Evolutionary conservation across 805 yeast genomes (phyloP).

Genomic region (Sungouiozyma intestinalis): DNA sequence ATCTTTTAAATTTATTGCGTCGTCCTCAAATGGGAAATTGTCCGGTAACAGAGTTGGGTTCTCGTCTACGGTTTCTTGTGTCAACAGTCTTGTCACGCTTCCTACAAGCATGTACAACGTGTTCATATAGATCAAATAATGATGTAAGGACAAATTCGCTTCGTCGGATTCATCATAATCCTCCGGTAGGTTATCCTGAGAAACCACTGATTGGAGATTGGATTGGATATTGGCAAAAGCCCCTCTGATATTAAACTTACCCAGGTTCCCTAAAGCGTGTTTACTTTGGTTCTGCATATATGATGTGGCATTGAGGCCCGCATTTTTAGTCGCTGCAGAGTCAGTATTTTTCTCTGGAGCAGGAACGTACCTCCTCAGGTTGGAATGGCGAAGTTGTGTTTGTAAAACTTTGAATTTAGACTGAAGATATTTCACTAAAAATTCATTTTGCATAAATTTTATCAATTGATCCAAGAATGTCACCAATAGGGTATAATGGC

Average conservation of each 20-base stretch:
- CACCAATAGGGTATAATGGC: slow-evolving; percentile 34
- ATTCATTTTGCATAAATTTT: slow-evolving; percentile 24
- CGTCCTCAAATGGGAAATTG: slow-evolving; percentile 32
- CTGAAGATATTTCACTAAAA: slow-evolving; percentile 23
- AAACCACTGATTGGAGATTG: slow-evolving; percentile 25
- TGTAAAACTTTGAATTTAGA: slow-evolving; percentile 19
- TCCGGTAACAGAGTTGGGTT: slow-evolving; percentile 24
- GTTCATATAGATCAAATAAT: slow-evolving; percentile 60
- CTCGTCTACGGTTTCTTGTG: slow-evolving; percentile 24
- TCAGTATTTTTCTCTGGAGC: slow-evolving; percentile 4
- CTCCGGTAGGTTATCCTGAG: slow-evolving; percentile 21
- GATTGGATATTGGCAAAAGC: slow-evolving; percentile 31
- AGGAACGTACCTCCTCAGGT: slow-evolving; percentile 18
- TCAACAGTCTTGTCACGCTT: slow-evolving; percentile 45
- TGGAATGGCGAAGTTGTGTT: slow-evolving; percentile 12
- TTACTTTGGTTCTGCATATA: slow-evolving; percentile 9
- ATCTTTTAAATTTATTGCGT: slow-evolving; percentile 20
- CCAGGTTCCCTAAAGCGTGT: slow-evolving; percentile 17
- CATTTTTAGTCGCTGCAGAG: slow-evolving; percentile 1
- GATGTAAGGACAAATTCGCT: slow-evolving; percentile 36
- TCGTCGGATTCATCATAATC: slow-evolving; percentile 10
- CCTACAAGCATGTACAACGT: slow-evolving; percentile 54
- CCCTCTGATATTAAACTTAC: slow-evolving; percentile 25
- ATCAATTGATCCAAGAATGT: slow-evolving; percentile 21
- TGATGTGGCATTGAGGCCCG: slow-evolving; percentile 7